Evolutionary conservation across 345 rosid genomes (phyloP), one percentile per base, ranked within the genome.

Genomic region (Eucalyptus camaldulensis): DNA sequence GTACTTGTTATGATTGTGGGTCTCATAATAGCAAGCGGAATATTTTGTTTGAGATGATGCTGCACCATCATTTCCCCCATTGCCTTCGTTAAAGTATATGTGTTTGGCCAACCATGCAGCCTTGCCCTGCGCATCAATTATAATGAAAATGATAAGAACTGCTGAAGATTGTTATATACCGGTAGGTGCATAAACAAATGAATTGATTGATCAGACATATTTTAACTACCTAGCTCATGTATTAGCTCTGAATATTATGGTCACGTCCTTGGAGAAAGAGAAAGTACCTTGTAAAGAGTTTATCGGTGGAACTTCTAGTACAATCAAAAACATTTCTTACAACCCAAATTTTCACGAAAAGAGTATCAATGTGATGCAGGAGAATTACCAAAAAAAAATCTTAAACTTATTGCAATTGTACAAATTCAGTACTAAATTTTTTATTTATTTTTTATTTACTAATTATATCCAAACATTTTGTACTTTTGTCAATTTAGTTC

Each of bases 1-100:
- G 94, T 93, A 87, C 93, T 91, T 17, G 90, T 91, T 24, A 92
- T 88, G 31, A 93, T 92, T 37, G 93, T 91, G 3, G 94, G 93
- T 22, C 93, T 90, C 16, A 93, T 65, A 13, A 93, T 87, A 45
- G 90, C 91, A 4, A 91, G 89, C 0, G 93, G 93, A 27, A 90
- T 47, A 40, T 91, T 91, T 33, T 89, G 92, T 88, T 91, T 93
- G 76, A 90, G 29, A n/a, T 86, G 87, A 19, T 90, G 90, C 21
- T 88, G 92, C 25, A 92, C 67, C 87, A 93, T 45, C 94, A 92
- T 93, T 85, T 93, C 94, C 53, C 92, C 95, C 93, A 92, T 92
- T 25, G 95, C 92, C 87, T 93, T 93, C 8, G 92, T 93, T 87
- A 93, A 93, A 44, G 87, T 93, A 40, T 91, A 93, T 1, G 94